phyloP scores from a whole-genome alignment of 495 filamentous ascomycete genomes.

The Podospora tetraspora region DNA sequence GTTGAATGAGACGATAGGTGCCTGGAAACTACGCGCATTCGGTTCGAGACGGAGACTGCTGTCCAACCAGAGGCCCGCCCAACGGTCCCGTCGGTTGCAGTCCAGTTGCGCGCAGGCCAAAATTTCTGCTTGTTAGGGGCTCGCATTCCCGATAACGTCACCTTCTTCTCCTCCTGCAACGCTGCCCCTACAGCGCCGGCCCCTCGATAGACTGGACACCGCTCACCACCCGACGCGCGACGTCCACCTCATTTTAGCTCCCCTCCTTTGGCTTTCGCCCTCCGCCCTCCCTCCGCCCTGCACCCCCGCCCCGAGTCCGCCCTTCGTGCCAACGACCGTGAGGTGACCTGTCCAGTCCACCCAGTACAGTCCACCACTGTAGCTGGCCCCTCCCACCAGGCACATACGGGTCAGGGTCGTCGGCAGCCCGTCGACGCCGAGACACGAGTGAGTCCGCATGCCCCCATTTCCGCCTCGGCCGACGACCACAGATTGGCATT shows the following conservation, averaged over 20 bases:
- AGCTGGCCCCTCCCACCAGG: background rate
- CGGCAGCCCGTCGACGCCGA: constrained; percentile 19
- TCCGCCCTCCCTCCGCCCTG: background rate
- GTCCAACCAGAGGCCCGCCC: background rate
- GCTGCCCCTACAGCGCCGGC: background rate
- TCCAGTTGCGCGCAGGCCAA: constrained; percentile 6
- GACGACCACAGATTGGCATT: background rate
- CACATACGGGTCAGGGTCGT: constrained; percentile 13
- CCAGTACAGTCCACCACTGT: background rate
- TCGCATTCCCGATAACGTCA: constrained; percentile 26
- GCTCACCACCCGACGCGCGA: background rate
- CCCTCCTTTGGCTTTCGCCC: background rate
- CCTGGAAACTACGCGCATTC: background rate
- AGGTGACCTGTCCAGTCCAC: background rate
- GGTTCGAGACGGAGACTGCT: background rate
- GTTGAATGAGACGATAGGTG: background rate
- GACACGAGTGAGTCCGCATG: constrained; percentile 26
- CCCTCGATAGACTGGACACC: too few relatives aligned
- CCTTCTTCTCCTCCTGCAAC: constrained; percentile 13
- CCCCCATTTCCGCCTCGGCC: constrained; percentile 11
- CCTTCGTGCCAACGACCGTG: background rate
- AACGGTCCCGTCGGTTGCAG: background rate
- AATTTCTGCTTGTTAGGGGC: constrained; percentile 19
- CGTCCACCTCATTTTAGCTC: background rate
- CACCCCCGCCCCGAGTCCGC: background rate